Evolutionary conservation across 2,329 filamentous ascomycete genomes (phyloP), one percentile per base, ranked within the genome.

Genomic region (Aspergillus udagawae): DNA sequence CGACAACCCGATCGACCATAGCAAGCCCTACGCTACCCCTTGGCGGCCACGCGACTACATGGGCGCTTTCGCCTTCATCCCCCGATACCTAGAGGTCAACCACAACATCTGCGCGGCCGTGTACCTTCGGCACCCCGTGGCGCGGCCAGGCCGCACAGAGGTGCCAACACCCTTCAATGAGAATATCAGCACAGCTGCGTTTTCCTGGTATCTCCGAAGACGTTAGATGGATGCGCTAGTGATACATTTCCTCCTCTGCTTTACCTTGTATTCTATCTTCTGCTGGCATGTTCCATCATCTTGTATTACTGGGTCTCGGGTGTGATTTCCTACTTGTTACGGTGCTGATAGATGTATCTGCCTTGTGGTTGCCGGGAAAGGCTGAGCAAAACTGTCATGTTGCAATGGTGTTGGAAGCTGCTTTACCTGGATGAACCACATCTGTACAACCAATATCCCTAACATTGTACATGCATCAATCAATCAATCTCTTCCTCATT

Each of bases 71-170:
- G 92, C 92, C 25, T 97, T 96, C 75, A 92, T 99, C 65, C 94
- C 94, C 10, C 82, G 90, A 54, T 99, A 97, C 75, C 84, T 99
- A 59, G 95, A 99, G 78, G 94, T 99, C 66, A 97, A 97, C 80
- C 94, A 96, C 75, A 95, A 92, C 70, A 89, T 97, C 67, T 99
- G 94, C 76, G 88, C 92, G 1, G 94, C 94, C 10, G 92, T 99
- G 44, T 99, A 99, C 74, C 79, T 99, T 60, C 84, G 94, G 57
- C 93, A 99, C 79, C 94, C 94, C 0, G 93, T 97, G 47, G 94
- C 91, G 27, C 83, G 92, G 59, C 88, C 88, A 2, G 92, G 92
- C 10, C 69, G 85, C 63, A 87, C 89, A 3, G 94, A 93, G 75
- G 88, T 93, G 59, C 93, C 93, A 1, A 91, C 90, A 25, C 93